These are phyloP conservation scores for Solanum microdontum DNA, from an alignment of 257 asterid genomes.

Conservation along the genomic window DNA sequence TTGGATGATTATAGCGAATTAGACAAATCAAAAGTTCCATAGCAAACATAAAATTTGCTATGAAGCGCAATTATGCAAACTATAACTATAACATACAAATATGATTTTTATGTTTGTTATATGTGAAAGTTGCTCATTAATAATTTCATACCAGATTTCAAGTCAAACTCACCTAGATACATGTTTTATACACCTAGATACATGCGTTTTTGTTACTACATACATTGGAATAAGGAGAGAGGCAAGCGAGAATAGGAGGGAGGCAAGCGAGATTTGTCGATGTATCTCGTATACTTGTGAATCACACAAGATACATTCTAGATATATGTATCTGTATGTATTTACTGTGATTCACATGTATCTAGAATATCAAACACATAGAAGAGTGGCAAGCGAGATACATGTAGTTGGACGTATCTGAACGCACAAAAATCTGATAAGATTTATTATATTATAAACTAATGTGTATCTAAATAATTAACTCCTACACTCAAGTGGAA, in stretches of 20 bases:
- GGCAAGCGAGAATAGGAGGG: neutral
- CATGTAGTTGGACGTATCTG: neutral
- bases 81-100: no score
- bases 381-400: neutral
- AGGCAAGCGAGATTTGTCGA: neutral
- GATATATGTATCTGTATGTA: neutral
- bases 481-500: fast-evolving
- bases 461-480: neutral
- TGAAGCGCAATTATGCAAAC: no score
- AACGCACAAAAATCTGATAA: neutral
- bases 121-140: no score
- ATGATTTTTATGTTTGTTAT: no score
- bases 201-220: no score
- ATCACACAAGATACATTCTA: neutral
- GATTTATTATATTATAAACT: no score
- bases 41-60: no score
- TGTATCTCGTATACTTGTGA: neutral
- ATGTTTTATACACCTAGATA: neutral
- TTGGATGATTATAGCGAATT: no score
- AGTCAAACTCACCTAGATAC: neutral
- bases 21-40: no score
- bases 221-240: neutral
- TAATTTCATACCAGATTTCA: no score
- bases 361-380: neutral
- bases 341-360: neutral